Evolutionary conservation across 148 eudicot species (phyloP), one percentile per base, ranked within the genome.

Genomic region (Vaccinium macrocarpon): DNA sequence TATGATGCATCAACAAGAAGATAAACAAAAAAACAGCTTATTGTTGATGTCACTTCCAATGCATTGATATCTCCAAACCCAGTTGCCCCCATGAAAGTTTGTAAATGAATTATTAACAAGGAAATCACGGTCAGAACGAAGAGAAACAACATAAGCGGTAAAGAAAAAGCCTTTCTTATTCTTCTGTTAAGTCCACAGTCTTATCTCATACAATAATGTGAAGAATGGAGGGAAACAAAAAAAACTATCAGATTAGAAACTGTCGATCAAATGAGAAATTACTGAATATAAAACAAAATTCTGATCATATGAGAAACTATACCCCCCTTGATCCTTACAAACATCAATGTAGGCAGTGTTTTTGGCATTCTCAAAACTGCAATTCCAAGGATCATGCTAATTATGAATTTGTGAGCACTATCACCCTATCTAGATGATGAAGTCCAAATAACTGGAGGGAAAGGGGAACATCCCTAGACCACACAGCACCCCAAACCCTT

Each of bases 361-460:
- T 74, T 35, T 74, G 77, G 48, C 71, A 42, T 2, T 74, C n/a
- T 35, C 77, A 19, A 19, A 71, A 74, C 23, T 35, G 77, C 77
- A 42, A 19, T 74, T 42, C 12, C 77, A 7, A 74, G 49, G 51
- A 74, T 74, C 77, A 74, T 74, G 77, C 21, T 73, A 73, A 21
- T 72, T 38, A 49, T 72, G 48, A 73, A 16, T 11, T 64, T 64
- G 29, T 9, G 25, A 64, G 32, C 29, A 23, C 71, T 64, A 23
- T 23, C 32, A 23, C 10, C 29, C 46, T 32, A 13, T 13, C 46
- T 71, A 71, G 46, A 32, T 0, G 8, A 32, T 5, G 38, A 71
- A 29, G 9, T 71, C 19, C 19, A 71, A 12, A 32, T 29, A 13
- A 71, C 74, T 29, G 35, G 11, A 23, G 73, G 73, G 16, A 23